Percentiles rank a stretch among this genome's conserved stretches.
These are phyloP conservation scores for Calocybe gangraenosa DNA, from an alignment of 768 basidiomycete genomes.

Conservation along the genomic window DNA sequence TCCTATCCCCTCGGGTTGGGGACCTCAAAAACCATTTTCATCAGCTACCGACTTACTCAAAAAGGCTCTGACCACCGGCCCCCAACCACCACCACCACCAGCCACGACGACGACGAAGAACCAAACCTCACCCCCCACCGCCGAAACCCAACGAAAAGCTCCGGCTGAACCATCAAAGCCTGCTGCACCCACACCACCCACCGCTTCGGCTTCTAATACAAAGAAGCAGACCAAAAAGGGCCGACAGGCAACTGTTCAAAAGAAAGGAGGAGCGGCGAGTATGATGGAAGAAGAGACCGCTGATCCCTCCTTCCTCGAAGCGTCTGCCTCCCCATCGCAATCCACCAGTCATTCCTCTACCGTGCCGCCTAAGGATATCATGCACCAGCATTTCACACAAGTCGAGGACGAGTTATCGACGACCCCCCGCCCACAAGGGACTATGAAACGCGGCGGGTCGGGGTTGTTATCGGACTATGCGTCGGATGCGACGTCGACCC, in stretches of 20 bases:
- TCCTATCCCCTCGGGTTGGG: constrained; percentile 15
- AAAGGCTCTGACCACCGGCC: constrained; percentile 10
- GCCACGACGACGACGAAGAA: constrained; percentile 12
- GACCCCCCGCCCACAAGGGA: constrained; percentile 13
- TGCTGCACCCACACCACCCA: constrained; percentile 2
- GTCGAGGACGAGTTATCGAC: constrained; percentile 15
- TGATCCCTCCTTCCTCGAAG: constrained; percentile 12
- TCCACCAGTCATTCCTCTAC: constrained; percentile 10
- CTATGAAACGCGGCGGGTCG: constrained; percentile 5
- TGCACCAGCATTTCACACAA: constrained; percentile 6
- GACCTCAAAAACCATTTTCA: constrained; percentile 6
- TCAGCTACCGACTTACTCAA: constrained; percentile 11
- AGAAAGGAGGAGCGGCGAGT: constrained; percentile 13
- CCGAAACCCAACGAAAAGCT: constrained; percentile 1
- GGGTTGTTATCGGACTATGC: constrained; percentile 5
- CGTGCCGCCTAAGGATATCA: constrained; percentile 13
- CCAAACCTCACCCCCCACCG: constrained; percentile 3
- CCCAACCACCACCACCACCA: background rate
- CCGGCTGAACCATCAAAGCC: background rate
- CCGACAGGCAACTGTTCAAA: constrained; percentile 19
- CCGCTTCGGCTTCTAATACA: constrained; percentile 8
- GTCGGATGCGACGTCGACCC: constrained; percentile 10
- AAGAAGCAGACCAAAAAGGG: constrained; percentile 30
- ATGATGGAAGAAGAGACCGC: constrained; percentile 15
- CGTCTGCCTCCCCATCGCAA: constrained; percentile 11